Conservation (phyloP, 768 basidiomycete genomes). For the Hericium rajendrae region DNA sequence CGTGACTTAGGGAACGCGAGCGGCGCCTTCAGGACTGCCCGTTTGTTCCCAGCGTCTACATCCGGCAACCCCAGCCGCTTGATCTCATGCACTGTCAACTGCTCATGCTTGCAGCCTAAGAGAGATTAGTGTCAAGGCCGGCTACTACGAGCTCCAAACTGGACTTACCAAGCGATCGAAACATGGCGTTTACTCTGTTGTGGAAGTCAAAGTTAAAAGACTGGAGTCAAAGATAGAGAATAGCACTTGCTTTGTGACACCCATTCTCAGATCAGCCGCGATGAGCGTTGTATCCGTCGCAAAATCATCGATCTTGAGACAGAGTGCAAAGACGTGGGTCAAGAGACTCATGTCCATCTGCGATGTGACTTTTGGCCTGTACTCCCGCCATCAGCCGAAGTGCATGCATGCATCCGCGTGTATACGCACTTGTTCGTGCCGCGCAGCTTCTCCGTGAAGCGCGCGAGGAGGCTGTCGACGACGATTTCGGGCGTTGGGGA, state of each 20-base stretch:
- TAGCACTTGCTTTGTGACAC: conserved; percentile 38
- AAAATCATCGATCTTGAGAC: conserved; percentile 71
- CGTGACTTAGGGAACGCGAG: conserved; percentile 71
- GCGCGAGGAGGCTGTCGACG: conserved; percentile 61
- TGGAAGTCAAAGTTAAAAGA: conserved; percentile 5
- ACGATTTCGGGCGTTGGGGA: conserved; percentile 49
- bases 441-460: conserved; percentile 73
- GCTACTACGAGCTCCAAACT: background rate
- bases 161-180: conserved; percentile 59
- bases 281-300: conserved; percentile 58
- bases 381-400: background rate
- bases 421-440: conserved; percentile 51
- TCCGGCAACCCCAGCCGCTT: conserved; percentile 60
- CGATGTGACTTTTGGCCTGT: conserved; percentile 41
- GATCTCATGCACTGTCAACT: conserved; percentile 51
- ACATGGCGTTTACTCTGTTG: conserved; percentile 52
- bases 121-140: background rate
- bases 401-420: background rate
- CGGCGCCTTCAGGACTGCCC: conserved; percentile 68
- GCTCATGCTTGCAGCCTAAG: conserved; percentile 63
- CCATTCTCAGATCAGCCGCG: conserved; percentile 67
- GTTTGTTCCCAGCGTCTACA: conserved; percentile 50
- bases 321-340: conserved; percentile 73
- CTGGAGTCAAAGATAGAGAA: background rate
- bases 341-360: conserved; percentile 63